Base-by-base conservation (phyloP, 192 early-diverging fungal genomes). In the Funneliformis geosporum region DNA sequence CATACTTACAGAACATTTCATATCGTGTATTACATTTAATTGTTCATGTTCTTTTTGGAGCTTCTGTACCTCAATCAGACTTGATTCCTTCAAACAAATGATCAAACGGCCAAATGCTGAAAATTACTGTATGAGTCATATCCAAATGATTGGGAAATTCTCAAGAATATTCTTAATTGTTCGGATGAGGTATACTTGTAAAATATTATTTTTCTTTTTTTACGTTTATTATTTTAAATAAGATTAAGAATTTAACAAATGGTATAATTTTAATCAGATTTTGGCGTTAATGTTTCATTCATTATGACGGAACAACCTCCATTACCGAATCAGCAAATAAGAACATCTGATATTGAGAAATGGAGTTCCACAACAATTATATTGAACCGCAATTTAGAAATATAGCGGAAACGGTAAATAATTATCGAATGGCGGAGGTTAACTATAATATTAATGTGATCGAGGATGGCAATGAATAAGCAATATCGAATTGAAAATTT, bases 21-120 rank as follows among this genome's bases (percentile, higher is more conserved):
- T 78, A 78, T 69, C 77, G 77, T 21, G 73, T 78, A 23, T 33
- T 78, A 25, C 77, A 78, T 43, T 42, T 80, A 40, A 47, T 80
- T n/a, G 79, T 80, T 50, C 79, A 80, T 46, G 71, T 72, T 18
- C n/a, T 80, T 16, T 43, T 80, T 46, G 70, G 47, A n/a, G 18
- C 55, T 1, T 80, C 73, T 27, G 67, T 61, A 23, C 70, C 23
- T n/a, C 33, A 59, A 39, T 0, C 14, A 7, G 14, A 6, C 23
- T 62, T 62, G 40, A 14, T 75, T 75, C 16, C 60, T 75, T 23
- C 38, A 5, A 43, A 60, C 28, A 27, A 74, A 74, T 74, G 21
- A 39, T 38, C 1, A 75, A 3, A 60, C 21, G 9, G 46, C 25
- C 27, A 14, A 42, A 74, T 65, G 8, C 61, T n/a, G 16, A 6